A percentile compares a stretch with the other conserved stretches of the same genome.
phyloP scores from a whole-genome alignment of 495 filamentous ascomycete species.

The Trichoderma asperelloides region DNA sequence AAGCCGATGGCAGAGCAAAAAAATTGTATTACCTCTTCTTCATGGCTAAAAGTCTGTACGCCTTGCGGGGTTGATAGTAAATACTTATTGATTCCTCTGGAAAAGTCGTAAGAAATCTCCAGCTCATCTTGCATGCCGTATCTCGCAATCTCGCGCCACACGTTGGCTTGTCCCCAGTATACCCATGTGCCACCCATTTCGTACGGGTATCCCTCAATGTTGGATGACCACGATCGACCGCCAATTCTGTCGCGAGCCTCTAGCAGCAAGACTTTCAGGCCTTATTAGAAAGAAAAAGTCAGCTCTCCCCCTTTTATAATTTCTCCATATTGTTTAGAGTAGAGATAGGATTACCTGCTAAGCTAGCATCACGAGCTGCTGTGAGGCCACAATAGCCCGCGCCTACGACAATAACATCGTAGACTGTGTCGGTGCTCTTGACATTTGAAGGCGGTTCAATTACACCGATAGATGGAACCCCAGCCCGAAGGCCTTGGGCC shows the following conservation, averaged over 20 bases:
- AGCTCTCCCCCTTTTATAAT: background rate
- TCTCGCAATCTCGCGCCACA: slow-evolving; percentile 7
- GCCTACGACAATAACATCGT: slow-evolving; percentile 13
- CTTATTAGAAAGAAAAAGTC: background rate
- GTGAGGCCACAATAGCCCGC: slow-evolving; percentile 24
- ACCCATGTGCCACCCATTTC: slow-evolving; percentile 3
- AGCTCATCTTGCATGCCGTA: slow-evolving; percentile 4
- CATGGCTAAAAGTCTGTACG: background rate
- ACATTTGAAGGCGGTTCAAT: slow-evolving; percentile 1
- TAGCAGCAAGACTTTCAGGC: slow-evolving; percentile 17
- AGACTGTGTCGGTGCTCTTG: slow-evolving; percentile 6
- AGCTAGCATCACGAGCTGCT: slow-evolving; percentile 17
- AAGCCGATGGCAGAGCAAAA: background rate
- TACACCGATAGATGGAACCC: background rate
- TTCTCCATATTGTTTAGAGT: background rate
- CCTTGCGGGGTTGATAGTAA: background rate
- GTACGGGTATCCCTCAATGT: background rate
- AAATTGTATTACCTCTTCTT: background rate
- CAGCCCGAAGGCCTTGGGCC: background rate
- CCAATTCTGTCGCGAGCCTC: slow-evolving; percentile 29
- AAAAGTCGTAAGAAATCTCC: slow-evolving; percentile 2
- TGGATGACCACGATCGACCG: slow-evolving; percentile 15
- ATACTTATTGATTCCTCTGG: background rate
- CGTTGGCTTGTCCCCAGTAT: background rate
- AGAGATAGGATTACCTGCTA: background rate